Base-by-base conservation (phyloP, 1,284 basidiomycete species). In the Melampsora americana region DNA sequence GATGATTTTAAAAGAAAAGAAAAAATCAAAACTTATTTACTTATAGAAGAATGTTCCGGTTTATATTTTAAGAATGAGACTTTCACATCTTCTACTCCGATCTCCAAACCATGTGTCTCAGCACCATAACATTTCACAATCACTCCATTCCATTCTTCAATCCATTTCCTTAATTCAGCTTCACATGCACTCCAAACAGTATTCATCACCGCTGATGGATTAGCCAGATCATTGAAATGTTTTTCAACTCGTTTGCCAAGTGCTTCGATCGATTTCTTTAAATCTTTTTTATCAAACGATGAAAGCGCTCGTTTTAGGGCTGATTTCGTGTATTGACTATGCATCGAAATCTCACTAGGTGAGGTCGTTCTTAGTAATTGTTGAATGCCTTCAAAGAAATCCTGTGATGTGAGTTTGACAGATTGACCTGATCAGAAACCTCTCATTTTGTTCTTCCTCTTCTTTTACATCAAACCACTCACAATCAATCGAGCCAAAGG, bases 351-450 rank as follows among this genome's bases (percentile, higher is more conserved):
- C 80, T 97, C 93, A 48, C 86, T 87, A 0, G 93, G 88, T 0
- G 90, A 89, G 0, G 91, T 92, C 2, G 90, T 90, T 80, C 90
- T 89, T 30, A 97, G 85, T 2, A 93, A 86, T 16, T 90, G 88
- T 80, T 98, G 94, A 50, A 97, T 87, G 0, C 92, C 93, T 77
- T 95, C 92, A 80, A 96, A 95, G 83, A 92, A 97, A 83, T 97
- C 95, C 93, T 95, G 20, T 48, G 32, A 66, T 77, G 74, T 39
- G 62, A 72, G 56, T 26, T 4, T 4, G 23, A 53, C 14, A 18
- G 14, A 30, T 32, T 28, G 35, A 23, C n/a, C 16, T 35, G 20
- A 5, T 35, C 12, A 23, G 50, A 9, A 26, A 46, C 18, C 18
- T 20, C 44, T 30, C 44, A 9, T 3, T 18, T 44, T 6, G 5